A percentile compares a stretch with the other conserved stretches of the same genome.
These are phyloP conservation scores for Tetracentron sinense DNA, from an alignment of 164 flowering plant species.

Conservation along the genomic window DNA sequence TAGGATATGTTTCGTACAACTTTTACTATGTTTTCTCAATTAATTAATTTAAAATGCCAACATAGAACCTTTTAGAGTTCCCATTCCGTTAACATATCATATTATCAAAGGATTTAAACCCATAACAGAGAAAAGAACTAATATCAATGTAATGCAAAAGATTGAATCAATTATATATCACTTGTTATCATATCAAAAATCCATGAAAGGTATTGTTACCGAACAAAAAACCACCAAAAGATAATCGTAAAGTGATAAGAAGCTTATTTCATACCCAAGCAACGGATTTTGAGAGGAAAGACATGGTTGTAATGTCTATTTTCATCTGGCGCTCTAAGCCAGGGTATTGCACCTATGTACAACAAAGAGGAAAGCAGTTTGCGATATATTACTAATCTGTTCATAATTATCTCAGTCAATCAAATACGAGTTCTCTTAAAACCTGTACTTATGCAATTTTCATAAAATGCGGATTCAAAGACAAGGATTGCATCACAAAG, in stretches of 20 bases:
- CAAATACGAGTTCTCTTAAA: neutral
- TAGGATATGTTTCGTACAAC: too few relatives aligned
- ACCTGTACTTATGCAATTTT: neutral
- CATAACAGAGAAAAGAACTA: neutral
- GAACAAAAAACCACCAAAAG: neutral
- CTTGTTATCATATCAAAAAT: too few relatives aligned
- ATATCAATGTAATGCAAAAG: neutral
- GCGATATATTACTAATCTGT: neutral
- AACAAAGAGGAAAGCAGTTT: conserved; percentile 6
- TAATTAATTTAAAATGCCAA: too few relatives aligned
- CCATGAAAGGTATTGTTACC: neutral
- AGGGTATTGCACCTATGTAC: conserved; percentile 86
- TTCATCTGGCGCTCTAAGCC: conserved; percentile 68
- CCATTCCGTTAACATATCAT: too few relatives aligned
- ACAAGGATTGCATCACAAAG: too few relatives aligned
- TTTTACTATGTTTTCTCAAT: too few relatives aligned
- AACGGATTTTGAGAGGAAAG: conserved; percentile 57
- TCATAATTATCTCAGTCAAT: neutral
- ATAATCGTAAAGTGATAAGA: neutral
- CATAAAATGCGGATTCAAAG: conserved; percentile 1
- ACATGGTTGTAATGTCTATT: conserved; percentile 71
- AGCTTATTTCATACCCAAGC: conserved; percentile 50
- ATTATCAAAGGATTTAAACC: neutral
- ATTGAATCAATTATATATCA: too few relatives aligned
- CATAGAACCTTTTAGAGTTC: too few relatives aligned